Conservation (phyloP, 2,329 filamentous ascomycete genomes). For the Cercospora sp. region DNA sequence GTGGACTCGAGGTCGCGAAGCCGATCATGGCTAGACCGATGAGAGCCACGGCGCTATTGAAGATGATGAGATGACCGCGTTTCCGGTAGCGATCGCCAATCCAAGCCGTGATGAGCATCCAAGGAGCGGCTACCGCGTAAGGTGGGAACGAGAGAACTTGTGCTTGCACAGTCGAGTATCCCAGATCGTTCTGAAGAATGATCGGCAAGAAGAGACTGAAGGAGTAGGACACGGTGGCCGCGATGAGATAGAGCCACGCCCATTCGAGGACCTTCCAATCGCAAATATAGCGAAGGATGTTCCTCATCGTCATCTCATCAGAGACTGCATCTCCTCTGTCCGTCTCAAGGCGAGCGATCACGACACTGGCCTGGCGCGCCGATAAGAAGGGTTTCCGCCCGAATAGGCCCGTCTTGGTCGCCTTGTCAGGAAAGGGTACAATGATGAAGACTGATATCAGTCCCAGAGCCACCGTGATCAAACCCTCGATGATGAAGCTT, state of each 20-base stretch:
- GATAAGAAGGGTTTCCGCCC: neutral
- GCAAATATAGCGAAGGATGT: conserved; percentile 1
- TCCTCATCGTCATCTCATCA: conserved; percentile 8
- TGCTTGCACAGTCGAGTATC: neutral
- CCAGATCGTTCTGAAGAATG: conserved; percentile 49
- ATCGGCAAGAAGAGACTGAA: conserved; percentile 78
- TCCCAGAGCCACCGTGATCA: neutral
- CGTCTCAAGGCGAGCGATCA: neutral
- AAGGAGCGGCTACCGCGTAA: neutral
- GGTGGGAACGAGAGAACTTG: neutral
- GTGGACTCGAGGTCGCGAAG: neutral
- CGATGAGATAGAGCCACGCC: conserved; percentile 19
- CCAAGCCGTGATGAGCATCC: neutral
- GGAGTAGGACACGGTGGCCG: conserved; percentile 66
- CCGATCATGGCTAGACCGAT: neutral
- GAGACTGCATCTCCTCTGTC: neutral
- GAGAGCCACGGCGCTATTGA: neutral
- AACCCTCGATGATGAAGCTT: neutral
- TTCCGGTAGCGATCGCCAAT: neutral
- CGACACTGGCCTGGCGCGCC: neutral
- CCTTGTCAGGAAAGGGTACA: neutral
- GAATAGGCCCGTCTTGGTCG: neutral
- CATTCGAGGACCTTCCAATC: conserved; percentile 8
- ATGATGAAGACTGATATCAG: neutral
- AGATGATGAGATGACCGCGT: neutral